Base-by-base conservation (phyloP, 2,329 filamentous ascomycete genomes). In the Magnaporthiopsis incrustans region DNA sequence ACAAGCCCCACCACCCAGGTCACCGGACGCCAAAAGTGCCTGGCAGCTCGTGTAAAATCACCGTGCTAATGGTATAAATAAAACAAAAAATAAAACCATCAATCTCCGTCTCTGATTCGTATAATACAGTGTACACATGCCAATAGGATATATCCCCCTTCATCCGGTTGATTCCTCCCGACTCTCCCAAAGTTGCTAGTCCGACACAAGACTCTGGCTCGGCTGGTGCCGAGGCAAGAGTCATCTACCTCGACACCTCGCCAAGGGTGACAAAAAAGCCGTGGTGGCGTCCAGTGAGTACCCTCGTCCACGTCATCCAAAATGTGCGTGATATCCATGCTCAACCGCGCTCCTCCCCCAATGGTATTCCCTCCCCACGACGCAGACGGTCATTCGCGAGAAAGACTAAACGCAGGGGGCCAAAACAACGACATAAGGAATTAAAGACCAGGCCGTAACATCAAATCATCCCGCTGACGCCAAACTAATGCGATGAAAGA, bases 61-160 rank as follows among this genome's bases (percentile, higher is more conserved):
- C 27, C 27, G 3, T n/a, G n/a, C n/a, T n/a, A n/a, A n/a, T n/a
- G n/a, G 27, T 25, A 58, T 58, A 25, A 12, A 25, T 32, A 26
- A 30, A 25, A 58, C 15, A 58, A 58, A 57, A 26, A n/a, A 53
- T n/a, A n/a, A 60, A 60, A 32, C 58, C 58, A 60, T 60, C 30
- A n/a, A 60, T 32, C 35, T 60, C 32, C 58, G 58, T 60, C 30
- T 60, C 58, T 60, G 57, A 32, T 32, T 60, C 58, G 58, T 60
- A 60, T 60, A 10, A 60, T 60, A 60, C 58, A 60, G 30, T 60
- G 32, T 60, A 60, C 58, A 60, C 58, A 60, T 60, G 58, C 58
- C 58, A 35, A 35, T 60, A 60, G 27, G 30, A 60, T 38, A 60
- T 60, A 32, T 59, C 22, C 22, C 18, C 26, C 26, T 32, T 15